phyloP scores from a whole-genome alignment of 1,284 basidiomycete genomes.

The Cutaneotrichosporon cyanovorans region DNA sequence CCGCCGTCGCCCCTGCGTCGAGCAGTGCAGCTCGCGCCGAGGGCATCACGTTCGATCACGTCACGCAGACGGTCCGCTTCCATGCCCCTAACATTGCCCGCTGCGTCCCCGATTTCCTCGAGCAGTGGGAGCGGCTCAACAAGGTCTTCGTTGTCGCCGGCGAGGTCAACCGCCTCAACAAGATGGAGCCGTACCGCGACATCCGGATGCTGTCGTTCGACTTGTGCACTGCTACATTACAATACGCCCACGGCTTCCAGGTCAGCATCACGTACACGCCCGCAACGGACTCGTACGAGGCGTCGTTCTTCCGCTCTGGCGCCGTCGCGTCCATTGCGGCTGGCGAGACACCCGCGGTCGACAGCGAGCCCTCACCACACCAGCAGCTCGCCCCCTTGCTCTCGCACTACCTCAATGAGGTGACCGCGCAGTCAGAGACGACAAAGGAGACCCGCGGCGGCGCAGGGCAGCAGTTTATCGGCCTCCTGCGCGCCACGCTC shows the following conservation, averaged over 20 bases:
- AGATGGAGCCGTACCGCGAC: slow-evolving; percentile 60
- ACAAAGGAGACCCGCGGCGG: slow-evolving; percentile 1
- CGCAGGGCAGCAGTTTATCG: slow-evolving; percentile 26
- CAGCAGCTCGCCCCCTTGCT: slow-evolving; percentile 27
- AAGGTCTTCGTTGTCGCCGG: slow-evolving; percentile 87
- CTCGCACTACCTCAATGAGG: slow-evolving; percentile 35
- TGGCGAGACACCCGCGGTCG: not conserved
- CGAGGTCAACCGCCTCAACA: slow-evolving; percentile 76
- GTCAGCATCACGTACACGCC: slow-evolving; percentile 42
- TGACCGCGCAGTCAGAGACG: slow-evolving; percentile 11
- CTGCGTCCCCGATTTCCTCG: slow-evolving; percentile 77
- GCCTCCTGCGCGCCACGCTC: slow-evolving; percentile 28
- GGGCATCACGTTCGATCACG: slow-evolving; percentile 72
- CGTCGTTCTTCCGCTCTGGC: slow-evolving; percentile 23
- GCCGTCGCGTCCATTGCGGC: not conserved
- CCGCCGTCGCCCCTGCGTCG: slow-evolving; percentile 49
- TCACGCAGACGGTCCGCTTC: slow-evolving; percentile 75
- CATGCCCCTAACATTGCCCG: slow-evolving; percentile 73
- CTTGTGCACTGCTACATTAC: slow-evolving; percentile 78
- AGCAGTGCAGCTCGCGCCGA: slow-evolving; percentile 42
- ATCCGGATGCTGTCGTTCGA: slow-evolving; percentile 75
- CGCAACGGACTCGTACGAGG: slow-evolving; percentile 36
- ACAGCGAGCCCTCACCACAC: slow-evolving; percentile 28
- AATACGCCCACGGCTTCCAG: slow-evolving; percentile 50
- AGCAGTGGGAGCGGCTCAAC: slow-evolving; percentile 82